These are phyloP conservation scores for Dendrobium nobile DNA, from an alignment of 106 monocot species.

Conservation along the genomic window DNA sequence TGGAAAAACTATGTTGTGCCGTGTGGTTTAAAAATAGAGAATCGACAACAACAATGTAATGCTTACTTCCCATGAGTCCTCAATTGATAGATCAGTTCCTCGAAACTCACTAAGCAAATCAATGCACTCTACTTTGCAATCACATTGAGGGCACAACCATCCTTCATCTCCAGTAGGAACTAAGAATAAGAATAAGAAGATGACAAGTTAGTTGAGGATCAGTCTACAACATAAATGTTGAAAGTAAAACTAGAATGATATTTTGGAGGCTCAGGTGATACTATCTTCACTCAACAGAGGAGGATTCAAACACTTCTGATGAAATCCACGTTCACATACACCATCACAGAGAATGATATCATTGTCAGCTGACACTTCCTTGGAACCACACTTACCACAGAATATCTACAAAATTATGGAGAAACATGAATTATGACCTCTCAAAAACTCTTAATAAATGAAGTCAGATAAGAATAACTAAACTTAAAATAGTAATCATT, in stretches of 20 bases:
- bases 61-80: slow-evolving; percentile 83
- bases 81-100: slow-evolving; percentile 52
- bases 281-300: slow-evolving; percentile 73
- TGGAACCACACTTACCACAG: slow-evolving; percentile 78
- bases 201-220: slow-evolving; percentile 11
- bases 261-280: slow-evolving; percentile 22
- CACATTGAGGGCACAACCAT: slow-evolving; percentile 91
- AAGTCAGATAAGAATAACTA: background rate
- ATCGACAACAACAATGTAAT: background rate
- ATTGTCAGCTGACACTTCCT: slow-evolving; percentile 51
- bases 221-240: slow-evolving; percentile 5
- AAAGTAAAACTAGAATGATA: background rate
- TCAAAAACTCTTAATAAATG: background rate
- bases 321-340: slow-evolving; percentile 79
- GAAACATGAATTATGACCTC: background rate
- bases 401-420: slow-evolving; percentile 55
- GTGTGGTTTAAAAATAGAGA: slow-evolving; percentile 1
- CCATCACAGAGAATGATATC: slow-evolving; percentile 99
- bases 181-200: slow-evolving; percentile 21
- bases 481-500: background rate
- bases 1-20: background rate
- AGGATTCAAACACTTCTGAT: slow-evolving; percentile 89
- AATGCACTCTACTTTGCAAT: slow-evolving; percentile 89
- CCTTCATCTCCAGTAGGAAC: slow-evolving; percentile 88
- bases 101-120: slow-evolving; percentile 64